A percentile compares a stretch with the other conserved stretches of the same genome.
These are phyloP conservation scores for Arthromyces matolae DNA, from an alignment of 768 basidiomycete species.

Conservation along the genomic window DNA sequence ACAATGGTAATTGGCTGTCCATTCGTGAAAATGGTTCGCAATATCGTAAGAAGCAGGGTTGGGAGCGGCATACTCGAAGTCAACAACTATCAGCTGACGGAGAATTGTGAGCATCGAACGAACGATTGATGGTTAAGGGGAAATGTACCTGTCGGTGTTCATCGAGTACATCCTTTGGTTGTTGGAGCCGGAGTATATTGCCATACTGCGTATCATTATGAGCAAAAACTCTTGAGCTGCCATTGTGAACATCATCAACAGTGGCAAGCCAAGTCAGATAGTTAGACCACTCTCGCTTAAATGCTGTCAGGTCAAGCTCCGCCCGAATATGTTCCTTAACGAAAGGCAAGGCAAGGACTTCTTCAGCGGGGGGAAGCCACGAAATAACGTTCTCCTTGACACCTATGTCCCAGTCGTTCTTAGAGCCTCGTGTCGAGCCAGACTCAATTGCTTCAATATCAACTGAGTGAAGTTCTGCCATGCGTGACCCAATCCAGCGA, in stretches of 20 bases:
- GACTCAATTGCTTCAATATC: constrained; percentile 69
- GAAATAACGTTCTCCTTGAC: constrained; percentile 62
- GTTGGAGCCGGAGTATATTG: constrained; percentile 76
- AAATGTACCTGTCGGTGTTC: constrained; percentile 72
- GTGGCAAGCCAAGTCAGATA: constrained; percentile 70
- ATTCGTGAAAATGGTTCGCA: constrained; percentile 96
- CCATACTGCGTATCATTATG: constrained; percentile 98
- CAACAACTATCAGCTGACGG: constrained; percentile 83
- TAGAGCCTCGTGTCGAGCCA: constrained; percentile 30
- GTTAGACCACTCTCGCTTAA: constrained; percentile 59
- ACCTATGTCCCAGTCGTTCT: constrained; percentile 53
- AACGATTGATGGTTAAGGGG: background rate
- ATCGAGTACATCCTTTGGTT: constrained; percentile 49
- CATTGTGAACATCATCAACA: constrained; percentile 53
- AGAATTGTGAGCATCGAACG: constrained; percentile 9
- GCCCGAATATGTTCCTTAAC: constrained; percentile 42
- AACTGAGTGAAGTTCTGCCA: constrained; percentile 95
- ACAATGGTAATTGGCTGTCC: constrained; percentile 88
- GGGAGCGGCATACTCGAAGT: constrained; percentile 94
- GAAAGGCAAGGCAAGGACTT: constrained; percentile 65
- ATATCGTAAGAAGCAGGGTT: constrained; percentile 95
- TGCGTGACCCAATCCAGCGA: constrained; percentile 86
- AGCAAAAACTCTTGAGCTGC: constrained; percentile 69
- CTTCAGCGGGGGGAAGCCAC: constrained; percentile 70
- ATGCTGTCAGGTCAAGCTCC: constrained; percentile 61